Evolutionary conservation across 768 basidiomycete species (phyloP).

Genomic region (Mycena metata): DNA sequence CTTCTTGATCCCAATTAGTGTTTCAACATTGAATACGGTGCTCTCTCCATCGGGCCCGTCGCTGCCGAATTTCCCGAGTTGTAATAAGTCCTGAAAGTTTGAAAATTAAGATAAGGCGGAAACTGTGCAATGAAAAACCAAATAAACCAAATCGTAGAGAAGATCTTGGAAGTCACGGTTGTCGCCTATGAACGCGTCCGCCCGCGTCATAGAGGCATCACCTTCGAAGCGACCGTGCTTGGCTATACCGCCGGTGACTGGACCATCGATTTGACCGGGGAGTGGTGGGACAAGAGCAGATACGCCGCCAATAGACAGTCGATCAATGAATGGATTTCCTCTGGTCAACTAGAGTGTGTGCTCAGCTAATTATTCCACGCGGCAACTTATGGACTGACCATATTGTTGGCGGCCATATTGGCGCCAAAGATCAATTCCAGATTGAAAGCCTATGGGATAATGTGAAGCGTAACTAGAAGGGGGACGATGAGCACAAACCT

Average conservation of each 20-base stretch:
- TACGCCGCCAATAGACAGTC: constrained; percentile 34
- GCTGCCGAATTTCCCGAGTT: constrained; percentile 33
- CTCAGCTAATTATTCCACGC: background rate
- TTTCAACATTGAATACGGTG: constrained; percentile 34
- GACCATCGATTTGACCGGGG: constrained; percentile 33
- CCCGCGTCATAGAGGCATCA: constrained; percentile 36
- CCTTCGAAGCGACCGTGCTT: constrained; percentile 39
- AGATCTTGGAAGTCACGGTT: constrained; percentile 37
- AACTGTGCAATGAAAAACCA: background rate
- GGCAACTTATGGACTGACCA: constrained; percentile 1
- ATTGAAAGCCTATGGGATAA: constrained; percentile 29
- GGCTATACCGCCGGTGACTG: constrained; percentile 34
- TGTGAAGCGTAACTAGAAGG: background rate
- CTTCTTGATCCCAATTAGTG: constrained; percentile 32
- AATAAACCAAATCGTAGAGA: constrained; percentile 29
- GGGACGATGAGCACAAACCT: constrained; percentile 12
- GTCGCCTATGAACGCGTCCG: constrained; percentile 38
- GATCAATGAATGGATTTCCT: constrained; percentile 35
- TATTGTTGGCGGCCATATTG: constrained; percentile 33
- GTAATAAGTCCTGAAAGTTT: constrained; percentile 28
- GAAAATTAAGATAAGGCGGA: background rate
- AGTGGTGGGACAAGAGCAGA: constrained; percentile 30
- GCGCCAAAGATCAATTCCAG: constrained; percentile 23
- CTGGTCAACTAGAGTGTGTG: constrained; percentile 25
- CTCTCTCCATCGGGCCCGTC: constrained; percentile 29